Percentiles rank a stretch among this genome's conserved stretches.
Evolutionary conservation across 2,329 filamentous ascomycete genomes (phyloP).

Genomic region (Apiospora saccharicola): DNA sequence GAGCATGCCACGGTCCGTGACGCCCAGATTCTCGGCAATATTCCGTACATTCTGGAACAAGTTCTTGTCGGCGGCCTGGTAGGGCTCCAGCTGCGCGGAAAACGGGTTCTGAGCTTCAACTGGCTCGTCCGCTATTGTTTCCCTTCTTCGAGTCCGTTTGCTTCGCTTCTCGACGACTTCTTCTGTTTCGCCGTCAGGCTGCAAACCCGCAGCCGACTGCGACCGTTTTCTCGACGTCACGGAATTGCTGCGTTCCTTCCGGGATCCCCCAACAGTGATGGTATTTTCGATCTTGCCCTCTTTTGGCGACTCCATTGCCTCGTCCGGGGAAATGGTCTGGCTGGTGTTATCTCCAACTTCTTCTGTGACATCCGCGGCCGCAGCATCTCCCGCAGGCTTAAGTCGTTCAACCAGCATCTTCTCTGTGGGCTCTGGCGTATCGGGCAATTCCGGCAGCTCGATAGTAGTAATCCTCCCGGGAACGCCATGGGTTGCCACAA

Average conservation of each 20-base stretch:
- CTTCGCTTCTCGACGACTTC: conserved; percentile 67
- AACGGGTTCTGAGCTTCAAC: conserved; percentile 60
- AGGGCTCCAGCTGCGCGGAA: conserved; percentile 63
- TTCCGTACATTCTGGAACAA: conserved; percentile 64
- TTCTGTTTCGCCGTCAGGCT: conserved; percentile 60
- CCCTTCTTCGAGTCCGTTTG: conserved; percentile 69
- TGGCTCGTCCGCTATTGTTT: conserved; percentile 61
- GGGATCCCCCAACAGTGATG: conserved; percentile 20
- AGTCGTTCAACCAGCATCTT: conserved; percentile 36
- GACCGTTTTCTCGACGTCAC: conserved; percentile 64
- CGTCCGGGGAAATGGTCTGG: conserved; percentile 34
- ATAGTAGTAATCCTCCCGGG: conserved; percentile 46
- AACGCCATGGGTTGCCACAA: conserved; percentile 44
- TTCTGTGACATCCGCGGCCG: conserved; percentile 29
- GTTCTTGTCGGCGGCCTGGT: conserved; percentile 63
- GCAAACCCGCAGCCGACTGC: conserved; percentile 66
- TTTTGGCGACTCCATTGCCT: conserved; percentile 47
- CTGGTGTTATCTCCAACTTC: conserved; percentile 13
- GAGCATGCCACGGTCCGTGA: conserved; percentile 57
- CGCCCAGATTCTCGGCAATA: conserved; percentile 61
- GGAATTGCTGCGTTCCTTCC: conserved; percentile 46
- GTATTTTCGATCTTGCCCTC: conserved; percentile 8
- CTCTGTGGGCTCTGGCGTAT: conserved; percentile 39
- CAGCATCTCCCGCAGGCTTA: conserved; percentile 28
- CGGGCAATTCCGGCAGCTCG: conserved; percentile 45